Conservation (phyloP, 2,329 filamentous ascomycete genomes). For the Arthrinium puccinioides region DNA sequence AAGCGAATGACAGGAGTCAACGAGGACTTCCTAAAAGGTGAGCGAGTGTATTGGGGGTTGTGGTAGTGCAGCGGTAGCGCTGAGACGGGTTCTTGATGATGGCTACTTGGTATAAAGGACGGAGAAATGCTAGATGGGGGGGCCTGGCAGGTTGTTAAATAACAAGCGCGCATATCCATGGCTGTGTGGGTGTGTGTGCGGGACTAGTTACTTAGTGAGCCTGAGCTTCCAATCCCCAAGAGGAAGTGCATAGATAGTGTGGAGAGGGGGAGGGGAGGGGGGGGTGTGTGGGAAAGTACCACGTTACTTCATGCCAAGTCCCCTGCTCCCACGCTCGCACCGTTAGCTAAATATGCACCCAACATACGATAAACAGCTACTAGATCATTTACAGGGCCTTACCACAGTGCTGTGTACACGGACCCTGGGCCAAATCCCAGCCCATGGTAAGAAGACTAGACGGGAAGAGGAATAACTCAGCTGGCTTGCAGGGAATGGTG, state of each 20-base stretch:
- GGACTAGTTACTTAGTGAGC: background rate
- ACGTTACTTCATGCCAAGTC: background rate
- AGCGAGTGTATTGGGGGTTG: slow-evolving; percentile 2
- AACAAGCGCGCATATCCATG: background rate
- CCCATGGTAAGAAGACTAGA: too few species aligned
- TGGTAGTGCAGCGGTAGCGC: slow-evolving; percentile 3
- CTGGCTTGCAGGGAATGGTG: too few species aligned
- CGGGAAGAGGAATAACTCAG: too few species aligned
- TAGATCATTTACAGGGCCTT: too few species aligned
- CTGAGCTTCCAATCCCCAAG: slow-evolving; percentile 1
- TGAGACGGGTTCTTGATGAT: slow-evolving; percentile 1
- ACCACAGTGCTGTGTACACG: too few species aligned
- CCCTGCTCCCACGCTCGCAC: background rate
- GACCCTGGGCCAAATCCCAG: too few species aligned
- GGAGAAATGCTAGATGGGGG: slow-evolving; percentile 1
- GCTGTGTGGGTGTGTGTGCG: background rate
- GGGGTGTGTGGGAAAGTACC: slow-evolving; percentile 3
- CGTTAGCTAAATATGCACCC: background rate
- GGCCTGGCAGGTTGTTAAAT: slow-evolving; percentile 2
- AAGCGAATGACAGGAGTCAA: slow-evolving; percentile 71
- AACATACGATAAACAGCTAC: background rate
- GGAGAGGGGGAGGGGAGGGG: background rate
- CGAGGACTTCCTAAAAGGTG: slow-evolving; percentile 59
- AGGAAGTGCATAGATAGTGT: slow-evolving; percentile 3
- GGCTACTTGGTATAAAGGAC: slow-evolving; percentile 2